Conservation (phyloP, 2,329 filamentous ascomycete genomes). For the Aspergillus aculeatus region DNA sequence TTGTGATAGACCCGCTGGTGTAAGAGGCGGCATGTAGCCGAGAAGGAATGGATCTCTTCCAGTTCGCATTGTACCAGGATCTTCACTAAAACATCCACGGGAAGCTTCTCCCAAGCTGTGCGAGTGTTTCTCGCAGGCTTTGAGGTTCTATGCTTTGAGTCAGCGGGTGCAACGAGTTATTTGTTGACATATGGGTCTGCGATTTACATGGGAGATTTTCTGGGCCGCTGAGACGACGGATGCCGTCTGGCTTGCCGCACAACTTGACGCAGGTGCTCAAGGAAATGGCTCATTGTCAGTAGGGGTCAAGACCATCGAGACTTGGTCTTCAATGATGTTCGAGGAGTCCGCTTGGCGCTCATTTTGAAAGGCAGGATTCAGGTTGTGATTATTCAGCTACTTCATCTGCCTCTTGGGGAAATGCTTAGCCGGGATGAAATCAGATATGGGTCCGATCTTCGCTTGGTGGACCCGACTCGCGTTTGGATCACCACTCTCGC, state of each 20-base stretch:
- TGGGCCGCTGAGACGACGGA: background rate
- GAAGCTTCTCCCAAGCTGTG: slow-evolving; percentile 22
- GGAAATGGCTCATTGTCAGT: background rate
- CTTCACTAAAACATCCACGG: slow-evolving; percentile 18
- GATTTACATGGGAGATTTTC: slow-evolving; percentile 1
- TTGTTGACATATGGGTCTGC: background rate
- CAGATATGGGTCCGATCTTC: background rate
- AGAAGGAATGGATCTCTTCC: slow-evolving; percentile 21
- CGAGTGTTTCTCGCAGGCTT: background rate
- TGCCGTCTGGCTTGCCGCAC: background rate
- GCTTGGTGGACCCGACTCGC: background rate
- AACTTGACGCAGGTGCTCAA: background rate
- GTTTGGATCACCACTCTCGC: background rate
- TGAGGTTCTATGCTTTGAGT: background rate
- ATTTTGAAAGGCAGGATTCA: background rate
- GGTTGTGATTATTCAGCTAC: slow-evolving; percentile 3
- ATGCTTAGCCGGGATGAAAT: background rate
- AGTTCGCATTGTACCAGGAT: slow-evolving; percentile 22
- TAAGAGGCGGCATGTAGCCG: slow-evolving; percentile 22
- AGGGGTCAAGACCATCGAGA: background rate
- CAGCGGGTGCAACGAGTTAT: background rate
- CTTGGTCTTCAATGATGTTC: background rate
- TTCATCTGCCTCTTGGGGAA: background rate
- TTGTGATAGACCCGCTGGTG: slow-evolving; percentile 19
- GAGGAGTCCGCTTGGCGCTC: background rate